Base-by-base conservation (phyloP, 257 asterid genomes). In the Primulina tabacum region DNA sequence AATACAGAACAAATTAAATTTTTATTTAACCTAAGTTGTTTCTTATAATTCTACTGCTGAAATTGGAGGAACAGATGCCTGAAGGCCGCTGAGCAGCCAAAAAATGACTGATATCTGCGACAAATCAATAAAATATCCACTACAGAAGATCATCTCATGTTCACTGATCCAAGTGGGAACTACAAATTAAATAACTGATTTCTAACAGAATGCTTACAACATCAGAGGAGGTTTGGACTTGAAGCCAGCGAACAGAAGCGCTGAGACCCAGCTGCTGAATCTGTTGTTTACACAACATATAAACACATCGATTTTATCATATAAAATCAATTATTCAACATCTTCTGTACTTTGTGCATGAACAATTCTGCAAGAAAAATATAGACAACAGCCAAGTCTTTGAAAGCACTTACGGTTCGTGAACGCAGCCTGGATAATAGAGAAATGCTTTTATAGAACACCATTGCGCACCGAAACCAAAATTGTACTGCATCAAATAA, bases 221-320 rank as follows among this genome's bases (percentile, higher is more conserved):
- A 80, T 85, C 86, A 24, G 96, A 84, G 37, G 97, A 82, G 66
- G 91, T 86, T 82, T 89, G 95, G 74, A 91, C 83, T 86, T 91
- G 97, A 75, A 91, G 87, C 96, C 96, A 89, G 50, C 97, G 97
- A 16, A 91, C 89, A 20, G 95, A 87, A 67, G 79, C 81, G 74
- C 81, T 63, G 60, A 85, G 75, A 65, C 75, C 82, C 30, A 82
- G 79, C 88, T 81, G 94, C 50, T 85, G 96, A 70, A 67, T 88
- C 97, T 91, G 67, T 35, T 40, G 67, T 34, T 65, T 53, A 65
- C 4, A 55, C 34, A 59, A 50, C 21, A 50, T 5, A 17, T 50
- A 55, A 11, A 2, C 71, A 62, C 40, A 24, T 35, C 29, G 3
- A 21, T 11, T 17, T 26, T 5, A 35, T 66, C 26, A 1, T 37